A percentile compares a stretch with the other conserved stretches of the same genome.
phyloP scores from a whole-genome alignment of 805 yeast species.

The Ogataea methanolica region DNA sequence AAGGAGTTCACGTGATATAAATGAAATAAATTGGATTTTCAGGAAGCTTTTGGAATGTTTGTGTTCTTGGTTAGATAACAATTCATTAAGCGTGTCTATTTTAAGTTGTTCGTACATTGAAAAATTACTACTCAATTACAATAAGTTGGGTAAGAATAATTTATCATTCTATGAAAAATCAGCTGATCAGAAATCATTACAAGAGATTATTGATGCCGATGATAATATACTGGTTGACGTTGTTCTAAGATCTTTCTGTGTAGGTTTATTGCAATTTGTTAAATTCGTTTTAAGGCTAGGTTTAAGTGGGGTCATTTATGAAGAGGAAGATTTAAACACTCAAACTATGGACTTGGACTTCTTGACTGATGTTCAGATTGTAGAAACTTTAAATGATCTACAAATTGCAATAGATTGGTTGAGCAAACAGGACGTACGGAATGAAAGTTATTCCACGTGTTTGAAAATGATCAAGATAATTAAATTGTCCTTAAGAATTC shows the following conservation, averaged over 20 bases:
- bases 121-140: slow-evolving; percentile 12
- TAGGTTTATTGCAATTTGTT: slow-evolving; percentile 53
- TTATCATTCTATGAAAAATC: slow-evolving; percentile 4
- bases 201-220: slow-evolving; percentile 4
- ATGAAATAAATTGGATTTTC: slow-evolving; percentile 45
- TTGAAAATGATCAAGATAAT: slow-evolving; percentile 13
- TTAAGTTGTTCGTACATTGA: slow-evolving; percentile 66
- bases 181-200: not conserved
- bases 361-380: slow-evolving; percentile 21
- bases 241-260: slow-evolving; percentile 45
- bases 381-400: slow-evolving; percentile 24
- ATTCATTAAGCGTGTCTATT: slow-evolving; percentile 71
- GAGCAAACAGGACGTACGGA: slow-evolving; percentile 10
- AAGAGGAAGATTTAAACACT: slow-evolving; percentile 72
- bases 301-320: slow-evolving; percentile 54
- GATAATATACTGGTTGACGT: slow-evolving; percentile 38
- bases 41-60: slow-evolving; percentile 50
- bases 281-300: slow-evolving; percentile 44
- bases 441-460: slow-evolving; percentile 9
- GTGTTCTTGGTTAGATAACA: slow-evolving; percentile 72
- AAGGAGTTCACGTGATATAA: slow-evolving; percentile 27
- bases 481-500: slow-evolving; percentile 3
- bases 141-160: slow-evolving; percentile 5
- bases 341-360: slow-evolving; percentile 53
- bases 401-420: slow-evolving; percentile 33